Percentiles rank a stretch among this genome's conserved stretches.
These are phyloP conservation scores for Gremmenia infestans DNA, from an alignment of 2,329 filamentous ascomycete genomes.

Conservation along the genomic window DNA sequence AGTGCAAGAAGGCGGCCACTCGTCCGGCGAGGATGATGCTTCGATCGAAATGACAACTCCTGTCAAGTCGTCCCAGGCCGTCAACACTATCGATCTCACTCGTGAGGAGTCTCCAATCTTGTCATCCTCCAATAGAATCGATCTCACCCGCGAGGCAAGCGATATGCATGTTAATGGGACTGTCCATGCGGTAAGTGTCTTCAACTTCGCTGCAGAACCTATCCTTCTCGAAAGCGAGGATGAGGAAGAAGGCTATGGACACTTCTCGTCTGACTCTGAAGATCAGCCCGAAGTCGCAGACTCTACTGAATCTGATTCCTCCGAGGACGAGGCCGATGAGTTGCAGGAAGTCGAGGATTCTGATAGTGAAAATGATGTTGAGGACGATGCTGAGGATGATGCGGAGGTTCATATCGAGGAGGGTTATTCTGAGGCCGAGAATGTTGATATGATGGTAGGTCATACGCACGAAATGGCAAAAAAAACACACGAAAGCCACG, in stretches of 20 bases:
- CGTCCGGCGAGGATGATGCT: conserved; percentile 24
- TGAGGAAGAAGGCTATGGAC: conserved; percentile 9
- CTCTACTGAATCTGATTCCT: conserved; percentile 3
- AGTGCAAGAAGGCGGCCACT: conserved; percentile 13
- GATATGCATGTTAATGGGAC: conserved; percentile 8
- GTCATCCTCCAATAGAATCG: conserved; percentile 8
- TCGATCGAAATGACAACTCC: conserved; percentile 21
- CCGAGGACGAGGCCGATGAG: conserved; percentile 1
- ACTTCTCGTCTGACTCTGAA: conserved; percentile 14
- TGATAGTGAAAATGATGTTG: conserved; percentile 10
- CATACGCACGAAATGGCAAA: neutral
- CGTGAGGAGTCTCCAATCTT: conserved; percentile 22
- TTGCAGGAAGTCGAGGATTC: conserved; percentile 1
- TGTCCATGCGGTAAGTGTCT: conserved; percentile 3
- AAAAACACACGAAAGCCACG: no score
- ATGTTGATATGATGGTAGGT: neutral
- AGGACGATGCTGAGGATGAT: conserved; percentile 7
- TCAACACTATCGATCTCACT: conserved; percentile 29
- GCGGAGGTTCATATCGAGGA: conserved; percentile 2
- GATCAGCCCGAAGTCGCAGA: conserved; percentile 2
- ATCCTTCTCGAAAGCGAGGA: conserved; percentile 14
- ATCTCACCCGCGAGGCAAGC: conserved; percentile 13
- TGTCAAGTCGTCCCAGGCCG: conserved; percentile 15
- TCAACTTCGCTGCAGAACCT: conserved; percentile 9
- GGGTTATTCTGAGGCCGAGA: conserved; percentile 3